Evolutionary conservation across 176 grass and related monocot genomes (phyloP).

Genomic region (Dendrocalamus sinicus): DNA sequence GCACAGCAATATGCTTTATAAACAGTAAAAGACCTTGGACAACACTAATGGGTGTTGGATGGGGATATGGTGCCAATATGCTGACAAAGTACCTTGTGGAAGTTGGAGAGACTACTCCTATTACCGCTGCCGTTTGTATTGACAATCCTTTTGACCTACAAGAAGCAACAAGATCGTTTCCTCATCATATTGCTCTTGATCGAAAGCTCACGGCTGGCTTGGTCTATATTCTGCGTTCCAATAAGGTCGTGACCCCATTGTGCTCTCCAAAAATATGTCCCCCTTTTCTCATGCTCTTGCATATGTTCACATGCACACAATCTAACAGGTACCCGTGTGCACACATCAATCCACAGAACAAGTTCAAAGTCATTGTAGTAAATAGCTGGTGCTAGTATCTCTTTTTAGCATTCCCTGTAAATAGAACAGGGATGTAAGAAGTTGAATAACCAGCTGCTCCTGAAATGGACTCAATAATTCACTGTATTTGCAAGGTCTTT

Average conservation of each 20-base stretch:
- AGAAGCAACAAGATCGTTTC: conserved; percentile 76
- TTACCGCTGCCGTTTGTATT: conserved; percentile 87
- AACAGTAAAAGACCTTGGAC: conserved; percentile 80
- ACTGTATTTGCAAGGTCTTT: background rate
- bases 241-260: conserved; percentile 65
- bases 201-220: conserved; percentile 74
- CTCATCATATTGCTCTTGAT: conserved; percentile 72
- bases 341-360: conserved; percentile 9
- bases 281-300: background rate
- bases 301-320: background rate
- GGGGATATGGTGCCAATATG: conserved; percentile 96
- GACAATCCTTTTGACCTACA: conserved; percentile 89
- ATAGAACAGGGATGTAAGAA: conserved; percentile 12
- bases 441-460: background rate
- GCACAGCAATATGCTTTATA: conserved; percentile 63
- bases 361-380: conserved; percentile 13
- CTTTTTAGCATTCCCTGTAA: background rate
- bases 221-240: conserved; percentile 80
- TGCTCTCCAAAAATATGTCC: background rate
- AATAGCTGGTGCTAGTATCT: background rate
- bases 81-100: conserved; percentile 88
- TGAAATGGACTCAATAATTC: conserved; percentile 31
- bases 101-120: conserved; percentile 87
- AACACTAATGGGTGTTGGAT: conserved; percentile 78
- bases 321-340: background rate